These are phyloP conservation scores for Collariella sp. DNA, from an alignment of 495 filamentous ascomycete genomes.

Conservation along the genomic window DNA sequence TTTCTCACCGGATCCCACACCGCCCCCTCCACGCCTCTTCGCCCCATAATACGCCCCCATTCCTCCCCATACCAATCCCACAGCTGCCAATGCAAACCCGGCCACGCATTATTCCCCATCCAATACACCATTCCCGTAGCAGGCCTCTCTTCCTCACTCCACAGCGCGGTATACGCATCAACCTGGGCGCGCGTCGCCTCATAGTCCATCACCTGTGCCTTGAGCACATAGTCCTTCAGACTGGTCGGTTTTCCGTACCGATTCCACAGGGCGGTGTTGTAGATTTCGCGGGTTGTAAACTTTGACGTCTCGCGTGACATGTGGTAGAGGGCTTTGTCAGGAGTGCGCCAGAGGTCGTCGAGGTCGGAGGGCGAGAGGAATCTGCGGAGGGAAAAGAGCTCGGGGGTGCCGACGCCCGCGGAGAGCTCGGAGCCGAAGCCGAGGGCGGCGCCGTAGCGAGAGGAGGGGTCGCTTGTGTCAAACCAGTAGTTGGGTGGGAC, in stretches of 20 bases:
- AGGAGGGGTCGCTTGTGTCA: conserved; percentile 29
- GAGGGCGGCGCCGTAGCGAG: conserved; percentile 46
- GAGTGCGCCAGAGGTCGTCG: conserved; percentile 46
- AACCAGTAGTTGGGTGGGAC: conserved; percentile 59
- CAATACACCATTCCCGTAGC: conserved; percentile 59
- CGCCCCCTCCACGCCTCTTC: conserved; percentile 44
- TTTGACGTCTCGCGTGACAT: conserved; percentile 46
- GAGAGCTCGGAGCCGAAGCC: conserved; percentile 56
- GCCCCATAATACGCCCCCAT: conserved; percentile 53
- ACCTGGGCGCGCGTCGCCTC: conserved; percentile 54
- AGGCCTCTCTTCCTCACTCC: conserved; percentile 39
- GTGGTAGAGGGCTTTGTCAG: conserved; percentile 48
- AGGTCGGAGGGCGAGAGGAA: conserved; percentile 48
- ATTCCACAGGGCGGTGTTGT: conserved; percentile 45
- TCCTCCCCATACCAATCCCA: conserved; percentile 56
- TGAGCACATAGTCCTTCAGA: conserved; percentile 43
- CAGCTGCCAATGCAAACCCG: conserved; percentile 56
- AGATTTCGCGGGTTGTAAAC: conserved; percentile 49
- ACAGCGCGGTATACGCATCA: conserved; percentile 47
- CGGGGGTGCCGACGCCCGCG: conserved; percentile 54
- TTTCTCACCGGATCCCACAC: conserved; percentile 45
- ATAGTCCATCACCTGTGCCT: conserved; percentile 37
- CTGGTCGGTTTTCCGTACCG: conserved; percentile 46
- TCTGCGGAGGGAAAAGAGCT: conserved; percentile 42
- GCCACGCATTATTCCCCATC: conserved; percentile 62